Evolutionary conservation across 1,139 yeast species (phyloP).

Genomic region (Kodamaea suecica): DNA sequence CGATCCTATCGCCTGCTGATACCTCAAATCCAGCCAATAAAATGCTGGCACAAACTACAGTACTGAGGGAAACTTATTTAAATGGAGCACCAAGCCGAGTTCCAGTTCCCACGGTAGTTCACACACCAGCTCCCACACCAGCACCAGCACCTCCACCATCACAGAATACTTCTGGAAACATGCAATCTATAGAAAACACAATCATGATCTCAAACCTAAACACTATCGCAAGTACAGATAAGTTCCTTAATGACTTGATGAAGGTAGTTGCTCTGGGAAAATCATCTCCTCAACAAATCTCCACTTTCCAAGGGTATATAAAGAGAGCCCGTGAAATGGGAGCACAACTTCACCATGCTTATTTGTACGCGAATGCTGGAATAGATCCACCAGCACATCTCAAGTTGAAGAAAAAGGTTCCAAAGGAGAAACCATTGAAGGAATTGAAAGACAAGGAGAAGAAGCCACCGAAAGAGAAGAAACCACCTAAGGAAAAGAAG

Average conservation of each 20-base stretch:
- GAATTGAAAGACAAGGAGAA: background rate
- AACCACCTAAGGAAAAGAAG: slow-evolving; percentile 19
- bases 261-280: slow-evolving; percentile 77
- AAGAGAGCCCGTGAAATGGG: slow-evolving; percentile 77
- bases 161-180: slow-evolving; percentile 20
- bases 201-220: slow-evolving; percentile 82
- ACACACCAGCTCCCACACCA: slow-evolving; percentile 1
- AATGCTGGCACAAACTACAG: no score
- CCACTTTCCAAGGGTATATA: slow-evolving; percentile 76
- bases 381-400: slow-evolving; percentile 12
- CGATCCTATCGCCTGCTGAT: no score
- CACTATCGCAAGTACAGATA: slow-evolving; percentile 72
- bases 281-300: slow-evolving; percentile 68
- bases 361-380: slow-evolving; percentile 19
- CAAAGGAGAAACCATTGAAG: slow-evolving; percentile 13
- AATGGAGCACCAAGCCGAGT: no score
- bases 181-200: slow-evolving; percentile 64
- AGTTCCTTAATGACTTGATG: slow-evolving; percentile 68
- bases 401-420: slow-evolving; percentile 15
- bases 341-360: slow-evolving; percentile 46
- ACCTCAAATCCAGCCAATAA: no score
- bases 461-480: slow-evolving; percentile 12
- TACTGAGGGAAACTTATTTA: no score
- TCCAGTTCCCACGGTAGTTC: background rate
- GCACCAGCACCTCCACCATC: slow-evolving; percentile 4